phyloP scores from a whole-genome alignment of 306 rosid species.

The Rosa rugosa region DNA sequence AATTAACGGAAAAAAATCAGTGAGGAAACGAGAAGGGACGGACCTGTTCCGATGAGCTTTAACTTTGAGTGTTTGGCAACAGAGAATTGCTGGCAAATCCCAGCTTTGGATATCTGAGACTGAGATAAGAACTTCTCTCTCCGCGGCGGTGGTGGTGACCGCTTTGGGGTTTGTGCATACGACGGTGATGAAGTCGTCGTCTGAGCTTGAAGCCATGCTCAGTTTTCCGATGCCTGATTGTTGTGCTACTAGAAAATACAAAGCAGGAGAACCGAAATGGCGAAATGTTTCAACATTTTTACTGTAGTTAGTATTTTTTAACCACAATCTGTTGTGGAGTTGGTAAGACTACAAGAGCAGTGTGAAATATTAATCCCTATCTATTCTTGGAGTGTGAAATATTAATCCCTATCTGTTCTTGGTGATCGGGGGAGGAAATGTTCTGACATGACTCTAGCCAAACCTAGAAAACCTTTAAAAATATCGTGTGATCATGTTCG shows the following conservation, averaged over 20 bases:
- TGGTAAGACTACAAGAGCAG: no score
- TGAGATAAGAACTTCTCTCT: conserved; percentile 37
- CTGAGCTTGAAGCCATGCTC: conserved; percentile 47
- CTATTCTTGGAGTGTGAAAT: no score
- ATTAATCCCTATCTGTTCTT: no score
- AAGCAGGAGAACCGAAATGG: no score
- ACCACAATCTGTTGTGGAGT: no score
- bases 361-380: no score
- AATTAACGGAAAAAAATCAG: conserved; percentile 13
- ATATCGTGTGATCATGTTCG: no score
- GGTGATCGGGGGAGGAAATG: no score
- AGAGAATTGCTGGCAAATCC: conserved; percentile 47
- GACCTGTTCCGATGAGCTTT: conserved; percentile 49
- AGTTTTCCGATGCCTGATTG: not conserved
- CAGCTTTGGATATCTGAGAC: conserved; percentile 40
- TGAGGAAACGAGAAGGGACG: conserved; percentile 9
- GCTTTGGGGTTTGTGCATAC: conserved; percentile 37
- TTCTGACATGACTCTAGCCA: no score
- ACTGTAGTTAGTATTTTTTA: not conserved
- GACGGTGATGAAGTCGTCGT: conserved; percentile 43
- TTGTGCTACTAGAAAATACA: not conserved
- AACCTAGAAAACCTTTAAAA: no score
- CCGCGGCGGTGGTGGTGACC: conserved; percentile 11
- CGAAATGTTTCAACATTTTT: not conserved
- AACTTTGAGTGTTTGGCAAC: conserved; percentile 40